Evolutionary conservation across 2,329 filamentous ascomycete species (phyloP), one percentile per base, ranked within the genome.

Genomic region (Trichoderma lentiforme): DNA sequence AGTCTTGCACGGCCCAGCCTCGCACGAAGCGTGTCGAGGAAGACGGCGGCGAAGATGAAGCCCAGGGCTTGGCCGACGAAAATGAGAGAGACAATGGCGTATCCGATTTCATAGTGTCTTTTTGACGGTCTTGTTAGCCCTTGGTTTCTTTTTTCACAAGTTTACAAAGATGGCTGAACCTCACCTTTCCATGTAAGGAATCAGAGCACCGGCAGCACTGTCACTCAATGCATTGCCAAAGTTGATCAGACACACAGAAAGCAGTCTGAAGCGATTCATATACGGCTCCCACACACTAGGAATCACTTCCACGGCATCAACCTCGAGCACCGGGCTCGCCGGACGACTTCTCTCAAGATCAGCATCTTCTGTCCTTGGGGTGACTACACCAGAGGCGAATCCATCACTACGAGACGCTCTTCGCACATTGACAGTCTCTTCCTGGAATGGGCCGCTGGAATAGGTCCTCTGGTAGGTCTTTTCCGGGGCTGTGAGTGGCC

Each of bases 11-110:
- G 87, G 8, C 93, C 93, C 2, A 94, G 81, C 24, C 86, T 86
- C 6, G 83, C 81, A 69, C 90, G 86, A 4, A 94, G 82, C 1
- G 82, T 80, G 76, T 94, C 91, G n/a, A 91, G 87, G 73, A 91
- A 85, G 47, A 91, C 87, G 1, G 93, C 93, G 1, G 92, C 91
- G 14, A 86, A 80, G 77, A 97, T 90, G 82, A 94, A 97, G 18
- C 93, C 93, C 5, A 91, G 74, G 0, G 93, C 93, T 76, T 93
- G 93, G 58, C 91, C 88, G 34, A 96, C 87, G 83, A 96, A 97
- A 77, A 97, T 93, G 47, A 95, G 84, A 2, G 93, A 95, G 3
- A 96, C 92, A 9, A 93, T 82, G 3, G 90, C 91, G 79, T 96
- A 95, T 56, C 91, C 91, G 71, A 96, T 93, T 72, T 85, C 75